These are phyloP conservation scores for Pisolithus microcarpus DNA, from an alignment of 768 basidiomycete genomes.

Conservation along the genomic window DNA sequence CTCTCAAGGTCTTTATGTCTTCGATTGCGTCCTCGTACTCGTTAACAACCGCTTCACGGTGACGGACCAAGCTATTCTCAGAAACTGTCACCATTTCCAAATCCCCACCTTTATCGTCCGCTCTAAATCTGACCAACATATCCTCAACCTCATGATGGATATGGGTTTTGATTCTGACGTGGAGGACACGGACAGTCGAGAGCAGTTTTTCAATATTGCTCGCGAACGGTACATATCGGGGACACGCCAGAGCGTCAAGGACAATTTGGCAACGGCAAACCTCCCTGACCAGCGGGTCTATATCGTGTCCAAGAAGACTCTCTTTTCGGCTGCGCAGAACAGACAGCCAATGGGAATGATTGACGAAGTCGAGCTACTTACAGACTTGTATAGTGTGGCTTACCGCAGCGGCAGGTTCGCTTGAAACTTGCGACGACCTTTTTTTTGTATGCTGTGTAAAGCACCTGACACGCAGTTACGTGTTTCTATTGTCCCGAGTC, in stretches of 20 bases:
- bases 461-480: no score
- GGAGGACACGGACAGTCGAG: neutral
- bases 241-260: slow-evolving; percentile 5
- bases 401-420: neutral
- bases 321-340: slow-evolving; percentile 1
- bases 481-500: no score
- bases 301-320: slow-evolving; percentile 10
- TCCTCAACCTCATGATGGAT: slow-evolving; percentile 7
- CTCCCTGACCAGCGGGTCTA: slow-evolving; percentile 13
- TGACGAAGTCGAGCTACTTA: slow-evolving; percentile 3
- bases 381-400: neutral
- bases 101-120: slow-evolving; percentile 24
- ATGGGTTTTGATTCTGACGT: slow-evolving; percentile 6
- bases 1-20: slow-evolving; percentile 22
- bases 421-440: no score
- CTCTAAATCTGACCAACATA: slow-evolving; percentile 20
- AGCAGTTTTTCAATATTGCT: slow-evolving; percentile 1
- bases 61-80: slow-evolving; percentile 21
- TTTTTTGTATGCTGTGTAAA: no score
- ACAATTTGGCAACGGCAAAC: slow-evolving; percentile 6
- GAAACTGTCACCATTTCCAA: slow-evolving; percentile 14
- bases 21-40: slow-evolving; percentile 7
- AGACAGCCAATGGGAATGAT: neutral
- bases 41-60: slow-evolving; percentile 20
- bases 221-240: slow-evolving; percentile 6